These are phyloP conservation scores for Trichosporon sp. DNA, from an alignment of 1,284 basidiomycete species.

Conservation along the genomic window DNA sequence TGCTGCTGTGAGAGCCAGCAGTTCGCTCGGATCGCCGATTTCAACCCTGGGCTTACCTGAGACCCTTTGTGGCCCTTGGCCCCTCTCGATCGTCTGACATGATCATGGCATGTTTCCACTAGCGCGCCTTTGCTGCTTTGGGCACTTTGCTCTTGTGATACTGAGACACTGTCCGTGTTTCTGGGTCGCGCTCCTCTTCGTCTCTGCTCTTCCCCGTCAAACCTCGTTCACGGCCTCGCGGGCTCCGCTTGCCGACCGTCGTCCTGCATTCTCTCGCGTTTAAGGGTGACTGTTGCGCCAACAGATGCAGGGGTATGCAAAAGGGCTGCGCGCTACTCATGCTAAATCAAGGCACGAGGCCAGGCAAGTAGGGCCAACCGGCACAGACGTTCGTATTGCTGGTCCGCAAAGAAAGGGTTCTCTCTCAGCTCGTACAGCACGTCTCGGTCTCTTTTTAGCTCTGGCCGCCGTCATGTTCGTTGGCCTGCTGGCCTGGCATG, in stretches of 20 bases:
- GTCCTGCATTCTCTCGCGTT: background rate
- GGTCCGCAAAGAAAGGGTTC: background rate
- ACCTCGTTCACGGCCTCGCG: background rate
- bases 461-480: slow-evolving; percentile 1
- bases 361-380: slow-evolving; percentile 5
- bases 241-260: background rate
- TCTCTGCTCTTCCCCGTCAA: background rate
- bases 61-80: slow-evolving; percentile 4
- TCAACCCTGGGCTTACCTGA: slow-evolving; percentile 9
- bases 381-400: slow-evolving; percentile 9
- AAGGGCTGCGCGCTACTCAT: slow-evolving; percentile 1
- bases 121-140: background rate
- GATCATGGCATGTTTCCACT: background rate
- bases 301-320: background rate
- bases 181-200: background rate
- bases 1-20: background rate
- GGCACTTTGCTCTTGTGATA: background rate
- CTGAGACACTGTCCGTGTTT: background rate
- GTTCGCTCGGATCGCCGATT: slow-evolving; percentile 6
- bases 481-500: background rate
- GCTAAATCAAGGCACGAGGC: background rate
- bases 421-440: background rate
- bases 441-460: slow-evolving; percentile 13
- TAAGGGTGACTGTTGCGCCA: slow-evolving; percentile 8
- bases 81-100: slow-evolving; percentile 13